phyloP scores from a whole-genome alignment of 192 early-diverging fungal species.

The Entophlyctis helioformis region DNA sequence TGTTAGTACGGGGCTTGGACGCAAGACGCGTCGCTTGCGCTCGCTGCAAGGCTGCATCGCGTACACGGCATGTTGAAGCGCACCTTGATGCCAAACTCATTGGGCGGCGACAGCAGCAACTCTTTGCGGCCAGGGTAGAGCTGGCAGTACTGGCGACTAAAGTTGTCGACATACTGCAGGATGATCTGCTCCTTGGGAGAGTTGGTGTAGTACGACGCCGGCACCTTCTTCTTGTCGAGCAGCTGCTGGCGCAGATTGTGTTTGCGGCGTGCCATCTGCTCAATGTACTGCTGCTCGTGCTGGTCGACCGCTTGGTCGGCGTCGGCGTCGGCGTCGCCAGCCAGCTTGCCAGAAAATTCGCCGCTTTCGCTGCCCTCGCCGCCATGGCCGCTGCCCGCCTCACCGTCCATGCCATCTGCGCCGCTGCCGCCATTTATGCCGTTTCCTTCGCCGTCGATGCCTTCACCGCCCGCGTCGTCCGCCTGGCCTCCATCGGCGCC shows the following conservation, averaged over 20 bases:
- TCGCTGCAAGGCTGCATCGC: background rate
- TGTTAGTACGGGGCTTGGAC: background rate
- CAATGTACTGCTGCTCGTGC: constrained; percentile 26
- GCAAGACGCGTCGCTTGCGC: background rate
- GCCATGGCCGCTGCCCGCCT: too few species aligned
- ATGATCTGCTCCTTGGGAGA: constrained; percentile 32
- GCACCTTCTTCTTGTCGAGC: constrained; percentile 25
- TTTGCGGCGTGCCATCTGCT: constrained; percentile 14
- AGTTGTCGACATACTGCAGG: constrained; percentile 42
- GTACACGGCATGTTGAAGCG: background rate
- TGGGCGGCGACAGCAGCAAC: constrained; percentile 25
- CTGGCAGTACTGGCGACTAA: constrained; percentile 41
- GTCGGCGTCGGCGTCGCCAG: too few species aligned
- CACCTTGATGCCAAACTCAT: constrained; percentile 43
- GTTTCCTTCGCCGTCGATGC: too few species aligned
- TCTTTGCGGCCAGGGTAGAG: constrained; percentile 42
- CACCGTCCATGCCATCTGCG: too few species aligned
- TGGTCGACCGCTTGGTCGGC: too few species aligned
- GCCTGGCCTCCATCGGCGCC: too few species aligned
- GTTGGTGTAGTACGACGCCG: constrained; percentile 27
- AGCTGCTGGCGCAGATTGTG: constrained; percentile 12
- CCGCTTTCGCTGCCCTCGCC: too few species aligned
- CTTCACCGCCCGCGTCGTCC: too few species aligned
- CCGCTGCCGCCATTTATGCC: too few species aligned
- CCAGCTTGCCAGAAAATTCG: too few species aligned